These are phyloP conservation scores for Rhodosporidiobolus sp. DNA, from an alignment of 768 basidiomycete genomes.

Conservation along the genomic window DNA sequence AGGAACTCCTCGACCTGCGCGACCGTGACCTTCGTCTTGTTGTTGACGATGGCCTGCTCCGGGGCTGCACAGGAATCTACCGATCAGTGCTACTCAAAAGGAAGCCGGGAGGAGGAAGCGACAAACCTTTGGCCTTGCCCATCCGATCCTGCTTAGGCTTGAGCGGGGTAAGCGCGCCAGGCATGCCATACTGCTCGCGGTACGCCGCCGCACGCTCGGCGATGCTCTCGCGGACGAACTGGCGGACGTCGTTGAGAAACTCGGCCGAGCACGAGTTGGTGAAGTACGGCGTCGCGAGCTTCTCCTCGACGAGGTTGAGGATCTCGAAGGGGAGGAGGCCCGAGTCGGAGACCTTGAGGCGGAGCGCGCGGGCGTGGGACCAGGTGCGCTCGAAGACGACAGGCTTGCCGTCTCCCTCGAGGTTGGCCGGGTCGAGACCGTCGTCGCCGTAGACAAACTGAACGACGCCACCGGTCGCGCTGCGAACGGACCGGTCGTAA, in stretches of 20 bases:
- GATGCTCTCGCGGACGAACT: slow-evolving; percentile 67
- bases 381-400: slow-evolving; percentile 84
- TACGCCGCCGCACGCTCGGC: slow-evolving; percentile 64
- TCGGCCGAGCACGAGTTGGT: slow-evolving; percentile 67
- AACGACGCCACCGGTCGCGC: slow-evolving; percentile 88
- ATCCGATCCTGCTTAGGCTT: neutral
- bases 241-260: slow-evolving; percentile 65
- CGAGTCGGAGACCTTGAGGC: slow-evolving; percentile 55
- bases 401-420: slow-evolving; percentile 93
- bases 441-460: slow-evolving; percentile 98
- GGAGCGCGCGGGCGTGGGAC: slow-evolving; percentile 72
- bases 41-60: slow-evolving; percentile 74
- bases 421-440: slow-evolving; percentile 89
- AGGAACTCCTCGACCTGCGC: slow-evolving; percentile 75
- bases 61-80: slow-evolving; percentile 45
- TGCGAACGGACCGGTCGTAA: slow-evolving; percentile 92
- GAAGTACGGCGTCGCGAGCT: slow-evolving; percentile 53
- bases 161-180: slow-evolving; percentile 59
- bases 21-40: slow-evolving; percentile 82
- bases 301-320: slow-evolving; percentile 61
- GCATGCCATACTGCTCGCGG: slow-evolving; percentile 74
- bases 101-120: neutral
- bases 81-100: neutral
- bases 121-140: slow-evolving; percentile 7
- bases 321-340: slow-evolving; percentile 85